Conservation (phyloP, 768 basidiomycete species). For the Lactifluus pinguis region DNA sequence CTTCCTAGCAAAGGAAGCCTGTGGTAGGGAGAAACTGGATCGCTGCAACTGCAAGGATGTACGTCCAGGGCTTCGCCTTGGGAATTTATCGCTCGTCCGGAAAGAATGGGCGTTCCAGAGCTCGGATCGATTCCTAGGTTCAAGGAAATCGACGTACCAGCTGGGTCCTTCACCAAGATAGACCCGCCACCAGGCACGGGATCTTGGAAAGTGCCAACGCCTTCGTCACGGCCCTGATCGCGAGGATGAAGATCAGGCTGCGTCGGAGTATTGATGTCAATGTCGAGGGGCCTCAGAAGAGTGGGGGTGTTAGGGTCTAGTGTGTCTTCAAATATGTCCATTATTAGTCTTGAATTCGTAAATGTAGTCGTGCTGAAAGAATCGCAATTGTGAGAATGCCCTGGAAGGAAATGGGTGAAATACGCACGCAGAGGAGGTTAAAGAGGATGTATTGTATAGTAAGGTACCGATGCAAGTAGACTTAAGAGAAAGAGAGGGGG, state of each 20-base stretch:
- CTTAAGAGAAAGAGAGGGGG: background rate
- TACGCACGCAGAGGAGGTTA: background rate
- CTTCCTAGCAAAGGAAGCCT: background rate
- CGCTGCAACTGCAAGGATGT: conserved; percentile 5
- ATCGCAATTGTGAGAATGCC: background rate
- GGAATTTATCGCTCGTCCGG: conserved; percentile 3
- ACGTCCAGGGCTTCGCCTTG: conserved; percentile 6
- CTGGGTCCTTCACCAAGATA: conserved; percentile 1
- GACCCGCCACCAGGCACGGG: conserved; percentile 6
- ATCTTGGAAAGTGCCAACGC: background rate
- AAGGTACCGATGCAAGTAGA: too few relatives aligned
- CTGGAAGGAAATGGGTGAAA: background rate
- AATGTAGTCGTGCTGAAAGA: background rate
- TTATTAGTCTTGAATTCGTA: background rate
- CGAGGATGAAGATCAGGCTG: background rate
- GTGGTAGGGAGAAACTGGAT: background rate
- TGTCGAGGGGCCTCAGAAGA: background rate
- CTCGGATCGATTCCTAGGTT: conserved; percentile 8
- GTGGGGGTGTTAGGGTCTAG: background rate
- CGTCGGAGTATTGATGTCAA: background rate
- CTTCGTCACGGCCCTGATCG: background rate
- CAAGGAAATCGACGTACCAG: conserved; percentile 7
- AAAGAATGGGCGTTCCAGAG: conserved; percentile 11
- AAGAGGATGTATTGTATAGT: background rate
- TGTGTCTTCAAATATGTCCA: background rate